phyloP scores from a whole-genome alignment of 2,329 filamentous ascomycete species.

The Fusarium scirpi region DNA sequence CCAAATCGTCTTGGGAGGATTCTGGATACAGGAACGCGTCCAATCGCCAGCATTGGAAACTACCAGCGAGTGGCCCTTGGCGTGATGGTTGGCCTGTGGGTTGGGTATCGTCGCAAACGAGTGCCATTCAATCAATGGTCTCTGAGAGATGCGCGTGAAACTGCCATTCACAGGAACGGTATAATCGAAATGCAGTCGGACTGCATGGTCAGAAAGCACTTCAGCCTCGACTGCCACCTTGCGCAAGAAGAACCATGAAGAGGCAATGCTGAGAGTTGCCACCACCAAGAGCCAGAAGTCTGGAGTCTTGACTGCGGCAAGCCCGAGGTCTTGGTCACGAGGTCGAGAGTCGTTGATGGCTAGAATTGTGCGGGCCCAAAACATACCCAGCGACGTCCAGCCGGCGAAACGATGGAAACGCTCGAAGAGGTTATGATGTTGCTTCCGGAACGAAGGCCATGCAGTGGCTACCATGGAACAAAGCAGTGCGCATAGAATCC shows the following conservation, averaged over 20 bases:
- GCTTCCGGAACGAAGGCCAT: constrained; percentile 71
- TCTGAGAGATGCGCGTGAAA: constrained; percentile 68
- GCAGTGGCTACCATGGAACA: constrained; percentile 71
- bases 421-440: constrained; percentile 77
- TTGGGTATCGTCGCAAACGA: constrained; percentile 80
- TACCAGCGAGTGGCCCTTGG: constrained; percentile 72
- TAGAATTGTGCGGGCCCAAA: constrained; percentile 73
- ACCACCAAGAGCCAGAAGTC: constrained; percentile 75
- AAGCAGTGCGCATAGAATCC: constrained; percentile 68
- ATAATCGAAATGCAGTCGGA: constrained; percentile 77
- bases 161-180: constrained; percentile 64
- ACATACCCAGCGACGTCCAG: constrained; percentile 74
- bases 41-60: constrained; percentile 82
- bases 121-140: constrained; percentile 78
- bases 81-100: constrained; percentile 51
- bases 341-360: constrained; percentile 60
- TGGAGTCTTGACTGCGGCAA: constrained; percentile 54
- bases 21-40: constrained; percentile 73
- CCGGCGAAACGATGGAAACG: constrained; percentile 77
- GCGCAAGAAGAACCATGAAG: constrained; percentile 80
- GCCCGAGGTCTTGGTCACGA: constrained; percentile 50
- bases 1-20: constrained; percentile 73
- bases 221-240: constrained; percentile 74
- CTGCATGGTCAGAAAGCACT: constrained; percentile 76
- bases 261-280: constrained; percentile 73